phyloP scores from a whole-genome alignment of 306 rosid species.

The Psophocarpus tetragonolobus region DNA sequence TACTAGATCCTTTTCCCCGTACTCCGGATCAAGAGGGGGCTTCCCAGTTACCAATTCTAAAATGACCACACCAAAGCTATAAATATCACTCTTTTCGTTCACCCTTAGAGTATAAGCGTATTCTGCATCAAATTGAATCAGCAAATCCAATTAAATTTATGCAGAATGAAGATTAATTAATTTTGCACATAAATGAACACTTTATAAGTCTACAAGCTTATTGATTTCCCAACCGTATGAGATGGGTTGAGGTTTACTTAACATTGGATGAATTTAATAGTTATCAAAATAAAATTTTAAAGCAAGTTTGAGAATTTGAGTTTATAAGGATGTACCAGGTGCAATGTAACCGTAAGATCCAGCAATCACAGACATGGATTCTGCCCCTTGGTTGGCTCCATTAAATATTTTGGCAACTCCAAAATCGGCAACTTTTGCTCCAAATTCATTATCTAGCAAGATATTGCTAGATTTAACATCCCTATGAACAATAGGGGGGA shows the following conservation, averaged over 20 bases:
- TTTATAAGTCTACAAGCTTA: background rate
- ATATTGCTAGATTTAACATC: conserved; percentile 82
- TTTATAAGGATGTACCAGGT: conserved; percentile 57
- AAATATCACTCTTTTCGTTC: conserved; percentile 83
- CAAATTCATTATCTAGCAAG: conserved; percentile 67
- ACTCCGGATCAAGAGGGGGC: conserved; percentile 60
- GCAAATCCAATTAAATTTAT: background rate
- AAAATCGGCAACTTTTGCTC: conserved; percentile 84
- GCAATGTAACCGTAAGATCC: conserved; percentile 93
- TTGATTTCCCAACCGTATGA: background rate
- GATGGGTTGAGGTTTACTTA: background rate
- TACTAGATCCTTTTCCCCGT: conserved; percentile 62
- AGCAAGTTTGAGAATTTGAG: background rate
- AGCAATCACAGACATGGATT: conserved; percentile 74
- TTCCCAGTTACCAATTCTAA: conserved; percentile 78
- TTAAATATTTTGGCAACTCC: conserved; percentile 68
- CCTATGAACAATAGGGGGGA: conserved; percentile 74
- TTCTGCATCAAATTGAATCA: conserved; percentile 50
- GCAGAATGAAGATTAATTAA: background rate
- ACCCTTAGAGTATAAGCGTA: conserved; percentile 78
- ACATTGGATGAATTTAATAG: background rate
- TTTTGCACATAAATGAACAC: background rate
- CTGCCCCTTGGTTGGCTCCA: conserved; percentile 46
- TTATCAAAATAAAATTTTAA: background rate
- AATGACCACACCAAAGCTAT: conserved; percentile 80